Conservation (phyloP, 805 yeast species). For the Kodamaea sagamina region DNA sequence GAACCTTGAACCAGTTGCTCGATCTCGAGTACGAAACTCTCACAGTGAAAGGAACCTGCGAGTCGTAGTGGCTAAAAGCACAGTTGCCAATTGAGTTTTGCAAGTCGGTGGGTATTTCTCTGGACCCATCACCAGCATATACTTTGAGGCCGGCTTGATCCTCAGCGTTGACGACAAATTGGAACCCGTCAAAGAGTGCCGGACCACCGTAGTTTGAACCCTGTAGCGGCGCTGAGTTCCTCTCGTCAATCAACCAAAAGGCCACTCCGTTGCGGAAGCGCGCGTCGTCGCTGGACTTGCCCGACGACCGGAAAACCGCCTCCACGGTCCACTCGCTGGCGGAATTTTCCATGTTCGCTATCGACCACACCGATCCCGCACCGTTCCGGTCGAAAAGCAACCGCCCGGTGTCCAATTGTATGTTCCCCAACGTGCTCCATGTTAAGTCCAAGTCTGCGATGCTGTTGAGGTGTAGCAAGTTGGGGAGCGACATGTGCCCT, state of each 20-base stretch:
- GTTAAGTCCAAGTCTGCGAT: conserved; percentile 25
- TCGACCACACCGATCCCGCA: conserved; percentile 51
- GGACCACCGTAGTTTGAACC: conserved; percentile 56
- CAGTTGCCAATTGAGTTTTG: conserved; percentile 54
- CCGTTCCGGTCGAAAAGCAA: conserved; percentile 35
- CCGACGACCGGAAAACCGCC: conserved; percentile 61
- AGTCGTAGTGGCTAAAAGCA: conserved; percentile 59
- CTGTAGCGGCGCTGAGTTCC: conserved; percentile 21
- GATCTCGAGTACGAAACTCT: conserved; percentile 58
- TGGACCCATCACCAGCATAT: conserved; percentile 60
- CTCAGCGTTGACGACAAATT: conserved; percentile 54
- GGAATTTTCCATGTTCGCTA: conserved; percentile 23
- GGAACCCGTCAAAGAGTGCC: conserved; percentile 60
- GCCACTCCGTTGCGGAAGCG: conserved; percentile 54
- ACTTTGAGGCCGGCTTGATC: conserved; percentile 57
- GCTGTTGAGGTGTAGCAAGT: conserved; percentile 28
- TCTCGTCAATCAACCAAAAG: conserved; percentile 51
- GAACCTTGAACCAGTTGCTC: conserved; percentile 56
- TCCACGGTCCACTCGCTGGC: conserved; percentile 57
- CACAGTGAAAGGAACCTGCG: conserved; percentile 70
- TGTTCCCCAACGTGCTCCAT: conserved; percentile 31
- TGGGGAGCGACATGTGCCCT: conserved; percentile 36
- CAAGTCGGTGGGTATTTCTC: conserved; percentile 30
- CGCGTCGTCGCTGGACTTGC: conserved; percentile 34
- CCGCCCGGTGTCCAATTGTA: conserved; percentile 53